phyloP scores from a whole-genome alignment of 2,329 filamentous ascomycete species.

The Fusarium acutatum region DNA sequence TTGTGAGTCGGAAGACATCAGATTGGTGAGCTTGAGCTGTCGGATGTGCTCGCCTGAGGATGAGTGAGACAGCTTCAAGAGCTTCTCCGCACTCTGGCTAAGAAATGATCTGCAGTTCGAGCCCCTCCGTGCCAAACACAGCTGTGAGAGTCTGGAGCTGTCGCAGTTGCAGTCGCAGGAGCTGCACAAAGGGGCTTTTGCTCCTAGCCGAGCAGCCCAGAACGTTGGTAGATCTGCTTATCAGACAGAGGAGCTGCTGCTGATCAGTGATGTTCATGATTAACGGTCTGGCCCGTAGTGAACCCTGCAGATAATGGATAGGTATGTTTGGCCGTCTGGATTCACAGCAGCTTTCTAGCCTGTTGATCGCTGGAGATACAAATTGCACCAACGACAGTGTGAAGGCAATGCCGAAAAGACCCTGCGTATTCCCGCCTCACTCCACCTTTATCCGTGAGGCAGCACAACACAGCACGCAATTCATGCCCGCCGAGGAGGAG shows the following conservation, averaged over 20 bases:
- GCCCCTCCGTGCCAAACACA: not conserved
- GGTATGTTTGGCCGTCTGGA: slow-evolving; percentile 15
- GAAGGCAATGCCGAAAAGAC: slow-evolving; percentile 9
- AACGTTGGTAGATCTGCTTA: slow-evolving; percentile 19
- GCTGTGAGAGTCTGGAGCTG: slow-evolving; percentile 11
- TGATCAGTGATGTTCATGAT: slow-evolving; percentile 21
- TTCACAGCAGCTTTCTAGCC: slow-evolving; percentile 11
- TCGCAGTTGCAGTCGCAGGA: not conserved
- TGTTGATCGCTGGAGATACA: slow-evolving; percentile 20
- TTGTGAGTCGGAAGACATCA: not conserved
- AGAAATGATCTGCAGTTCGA: slow-evolving; percentile 28
- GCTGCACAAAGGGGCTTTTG: slow-evolving; percentile 3
- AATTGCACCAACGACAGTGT: slow-evolving; percentile 6
- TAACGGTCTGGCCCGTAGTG: slow-evolving; percentile 16
- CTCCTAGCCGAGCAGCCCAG: slow-evolving; percentile 13
- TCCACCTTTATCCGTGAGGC: slow-evolving; percentile 27
- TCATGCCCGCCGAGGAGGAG: not conserved
- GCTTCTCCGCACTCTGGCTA: slow-evolving; percentile 29
- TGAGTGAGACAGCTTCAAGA: slow-evolving; percentile 20
- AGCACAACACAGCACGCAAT: not conserved
- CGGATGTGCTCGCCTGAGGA: slow-evolving; percentile 14
- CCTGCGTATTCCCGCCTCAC: slow-evolving; percentile 26
- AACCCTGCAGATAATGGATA: not conserved
- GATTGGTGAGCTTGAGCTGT: slow-evolving; percentile 2
- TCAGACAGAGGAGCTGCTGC: slow-evolving; percentile 8